Evolutionary conservation across 495 filamentous ascomycete species (phyloP).

Genomic region (Neurospora pannonica): DNA sequence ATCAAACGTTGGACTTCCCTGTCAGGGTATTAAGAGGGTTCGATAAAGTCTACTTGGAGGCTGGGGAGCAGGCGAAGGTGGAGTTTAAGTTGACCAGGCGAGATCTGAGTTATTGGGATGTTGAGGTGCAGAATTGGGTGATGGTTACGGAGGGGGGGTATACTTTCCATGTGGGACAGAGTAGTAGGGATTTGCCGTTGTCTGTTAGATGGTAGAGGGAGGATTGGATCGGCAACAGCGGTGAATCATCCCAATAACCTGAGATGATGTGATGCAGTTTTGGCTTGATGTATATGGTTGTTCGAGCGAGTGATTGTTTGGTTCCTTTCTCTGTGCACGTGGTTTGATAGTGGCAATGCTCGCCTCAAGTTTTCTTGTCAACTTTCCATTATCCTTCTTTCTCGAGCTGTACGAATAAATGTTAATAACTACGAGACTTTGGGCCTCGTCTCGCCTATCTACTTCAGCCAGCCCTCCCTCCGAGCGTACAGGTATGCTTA

Average conservation of each 20-base stretch:
- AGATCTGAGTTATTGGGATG: conserved; percentile 76
- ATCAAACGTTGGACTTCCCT: conserved; percentile 65
- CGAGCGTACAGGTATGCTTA: too few relatives aligned
- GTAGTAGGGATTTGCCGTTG: conserved; percentile 28
- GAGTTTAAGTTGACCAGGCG: conserved; percentile 65
- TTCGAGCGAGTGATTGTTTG: not conserved
- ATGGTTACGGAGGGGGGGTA: conserved; percentile 45
- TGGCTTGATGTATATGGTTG: not conserved
- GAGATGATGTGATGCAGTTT: not conserved
- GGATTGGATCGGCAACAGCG: too few relatives aligned
- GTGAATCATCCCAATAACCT: not conserved
- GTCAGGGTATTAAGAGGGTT: conserved; percentile 68
- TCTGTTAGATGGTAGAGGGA: conserved; percentile 23
- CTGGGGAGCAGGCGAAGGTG: conserved; percentile 49
- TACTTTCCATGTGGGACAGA: conserved; percentile 34
- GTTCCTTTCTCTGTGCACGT: not conserved
- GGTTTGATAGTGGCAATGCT: too few relatives aligned
- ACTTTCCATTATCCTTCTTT: not conserved
- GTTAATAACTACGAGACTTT: too few relatives aligned
- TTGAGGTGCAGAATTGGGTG: conserved; percentile 72
- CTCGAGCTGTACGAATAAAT: too few relatives aligned
- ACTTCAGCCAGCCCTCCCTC: too few relatives aligned
- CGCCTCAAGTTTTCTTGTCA: too few relatives aligned
- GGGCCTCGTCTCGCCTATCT: too few relatives aligned
- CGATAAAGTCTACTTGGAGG: conserved; percentile 57